A percentile compares a stretch with the other conserved stretches of the same genome.
Evolutionary conservation across 257 asterid genomes (phyloP).

Genomic region (Lavandula angustifolia): DNA sequence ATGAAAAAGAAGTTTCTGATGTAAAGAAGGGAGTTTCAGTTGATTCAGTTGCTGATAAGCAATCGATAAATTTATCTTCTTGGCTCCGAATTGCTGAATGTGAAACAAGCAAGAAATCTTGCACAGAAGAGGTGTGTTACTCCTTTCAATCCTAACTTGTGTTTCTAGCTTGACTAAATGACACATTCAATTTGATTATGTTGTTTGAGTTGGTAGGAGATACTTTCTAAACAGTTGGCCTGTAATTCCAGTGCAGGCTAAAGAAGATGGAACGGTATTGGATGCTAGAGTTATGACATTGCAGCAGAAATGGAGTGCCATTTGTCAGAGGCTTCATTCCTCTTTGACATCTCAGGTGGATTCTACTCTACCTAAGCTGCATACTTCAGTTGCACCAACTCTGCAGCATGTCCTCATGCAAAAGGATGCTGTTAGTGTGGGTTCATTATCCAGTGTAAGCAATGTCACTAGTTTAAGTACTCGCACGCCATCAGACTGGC

Average conservation of each 20-base stretch:
- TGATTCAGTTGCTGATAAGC: slow-evolving; percentile 49
- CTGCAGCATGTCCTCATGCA: slow-evolving; percentile 32
- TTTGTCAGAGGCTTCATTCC: slow-evolving; percentile 75
- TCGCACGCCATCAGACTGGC: slow-evolving; percentile 37
- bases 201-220: slow-evolving; percentile 23
- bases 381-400: slow-evolving; percentile 34
- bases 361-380: slow-evolving; percentile 39
- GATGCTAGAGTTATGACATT: slow-evolving; percentile 58
- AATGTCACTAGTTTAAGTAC: slow-evolving; percentile 35
- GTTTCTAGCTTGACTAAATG: slow-evolving; percentile 15
- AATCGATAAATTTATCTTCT: slow-evolving; percentile 52
- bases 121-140: slow-evolving; percentile 61
- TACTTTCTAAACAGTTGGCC: slow-evolving; percentile 48
- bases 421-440: slow-evolving; percentile 36
- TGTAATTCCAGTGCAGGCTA: slow-evolving; percentile 89
- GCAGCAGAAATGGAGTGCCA: slow-evolving; percentile 80
- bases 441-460: slow-evolving; percentile 36
- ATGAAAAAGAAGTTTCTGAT: slow-evolving; percentile 70
- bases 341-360: slow-evolving; percentile 42
- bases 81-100: slow-evolving; percentile 64
- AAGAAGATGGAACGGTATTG: slow-evolving; percentile 53
- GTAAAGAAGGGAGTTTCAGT: slow-evolving; percentile 48
- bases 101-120: slow-evolving; percentile 52
- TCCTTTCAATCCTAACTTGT: slow-evolving; percentile 35
- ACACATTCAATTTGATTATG: background rate